Percentiles rank a stretch among this genome's conserved stretches.
These are phyloP conservation scores for Elongisporangium undulatum DNA, from an alignment of 352 stramenopile genomes.

Conservation along the genomic window DNA sequence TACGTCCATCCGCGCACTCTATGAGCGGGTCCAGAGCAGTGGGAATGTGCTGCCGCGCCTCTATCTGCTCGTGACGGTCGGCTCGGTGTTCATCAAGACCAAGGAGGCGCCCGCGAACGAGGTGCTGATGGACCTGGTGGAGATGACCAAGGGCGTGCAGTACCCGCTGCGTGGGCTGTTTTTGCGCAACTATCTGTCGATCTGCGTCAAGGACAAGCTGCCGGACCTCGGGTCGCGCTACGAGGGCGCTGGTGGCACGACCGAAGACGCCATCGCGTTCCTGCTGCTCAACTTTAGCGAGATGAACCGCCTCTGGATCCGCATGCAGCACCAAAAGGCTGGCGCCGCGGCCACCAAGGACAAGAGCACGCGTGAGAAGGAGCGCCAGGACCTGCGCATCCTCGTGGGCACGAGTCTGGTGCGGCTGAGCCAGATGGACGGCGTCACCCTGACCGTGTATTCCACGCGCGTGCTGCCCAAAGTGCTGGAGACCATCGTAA, in stretches of 20 bases:
- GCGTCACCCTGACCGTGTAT: slow-evolving; percentile 90
- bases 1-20: slow-evolving; percentile 90
- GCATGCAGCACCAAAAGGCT: slow-evolving; percentile 92
- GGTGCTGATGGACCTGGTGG: slow-evolving; percentile 97
- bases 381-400: slow-evolving; percentile 93
- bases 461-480: slow-evolving; percentile 85
- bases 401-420: slow-evolving; percentile 98
- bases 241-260: slow-evolving; percentile 61
- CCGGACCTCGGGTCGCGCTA: slow-evolving; percentile 77
- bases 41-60: slow-evolving; percentile 95
- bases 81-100: slow-evolving; percentile 92
- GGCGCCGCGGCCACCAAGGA: slow-evolving; percentile 63
- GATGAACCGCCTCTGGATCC: slow-evolving; percentile 99
- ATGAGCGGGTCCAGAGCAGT: slow-evolving; percentile 95
- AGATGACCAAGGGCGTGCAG: slow-evolving; percentile 99
- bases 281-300: slow-evolving; percentile 97
- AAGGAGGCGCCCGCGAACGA: slow-evolving; percentile 72
- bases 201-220: slow-evolving; percentile 93
- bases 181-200: slow-evolving; percentile 95
- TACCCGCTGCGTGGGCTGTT: slow-evolving; percentile 98
- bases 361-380: slow-evolving; percentile 67
- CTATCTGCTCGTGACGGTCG: slow-evolving; percentile 97
- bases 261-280: slow-evolving; percentile 94
- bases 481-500: slow-evolving; percentile 93
- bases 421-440: slow-evolving; percentile 94